phyloP scores from a whole-genome alignment of 495 filamentous ascomycete species.

The Thozetella sp. region DNA sequence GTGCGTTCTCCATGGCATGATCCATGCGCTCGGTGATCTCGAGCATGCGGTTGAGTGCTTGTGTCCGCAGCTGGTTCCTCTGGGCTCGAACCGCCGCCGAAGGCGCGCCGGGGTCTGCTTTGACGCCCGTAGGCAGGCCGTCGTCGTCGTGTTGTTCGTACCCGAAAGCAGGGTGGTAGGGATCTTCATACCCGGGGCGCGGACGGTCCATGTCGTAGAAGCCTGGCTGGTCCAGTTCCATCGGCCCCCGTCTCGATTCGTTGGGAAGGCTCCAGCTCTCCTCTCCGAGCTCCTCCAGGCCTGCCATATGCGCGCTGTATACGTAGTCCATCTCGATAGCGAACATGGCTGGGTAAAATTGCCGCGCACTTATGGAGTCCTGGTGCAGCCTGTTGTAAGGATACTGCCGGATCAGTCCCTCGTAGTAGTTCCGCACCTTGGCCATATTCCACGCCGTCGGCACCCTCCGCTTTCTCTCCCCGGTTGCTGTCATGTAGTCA shows the following conservation, averaged over 20 bases:
- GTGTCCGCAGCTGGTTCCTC: constrained; percentile 23
- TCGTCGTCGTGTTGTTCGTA: not conserved
- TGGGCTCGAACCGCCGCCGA: constrained; percentile 7
- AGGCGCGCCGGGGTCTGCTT: not conserved
- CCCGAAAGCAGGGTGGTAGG: not conserved
- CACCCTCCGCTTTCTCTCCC: not conserved
- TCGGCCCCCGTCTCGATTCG: too few relatives aligned
- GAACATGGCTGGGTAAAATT: constrained; percentile 43
- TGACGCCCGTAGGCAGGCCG: not conserved
- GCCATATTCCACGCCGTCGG: not conserved
- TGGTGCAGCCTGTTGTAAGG: constrained; percentile 33
- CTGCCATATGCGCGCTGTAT: constrained; percentile 21
- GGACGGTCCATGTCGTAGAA: constrained; percentile 3
- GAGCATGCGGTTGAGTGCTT: constrained; percentile 24
- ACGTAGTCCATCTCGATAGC: constrained; percentile 38
- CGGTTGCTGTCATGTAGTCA: not conserved
- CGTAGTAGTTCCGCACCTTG: constrained; percentile 25
- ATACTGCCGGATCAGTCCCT: constrained; percentile 34
- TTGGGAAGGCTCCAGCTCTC: not conserved
- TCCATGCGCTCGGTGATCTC: constrained; percentile 67
- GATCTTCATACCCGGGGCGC: not conserved
- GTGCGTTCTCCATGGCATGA: constrained; percentile 60
- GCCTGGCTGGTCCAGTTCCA: constrained; percentile 9
- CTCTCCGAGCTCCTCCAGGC: constrained; percentile 11
- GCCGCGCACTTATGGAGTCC: constrained; percentile 26